Evolutionary conservation across 352 stramenopile genomes (phyloP).

Genomic region (Halophytophthora batemanensis): DNA sequence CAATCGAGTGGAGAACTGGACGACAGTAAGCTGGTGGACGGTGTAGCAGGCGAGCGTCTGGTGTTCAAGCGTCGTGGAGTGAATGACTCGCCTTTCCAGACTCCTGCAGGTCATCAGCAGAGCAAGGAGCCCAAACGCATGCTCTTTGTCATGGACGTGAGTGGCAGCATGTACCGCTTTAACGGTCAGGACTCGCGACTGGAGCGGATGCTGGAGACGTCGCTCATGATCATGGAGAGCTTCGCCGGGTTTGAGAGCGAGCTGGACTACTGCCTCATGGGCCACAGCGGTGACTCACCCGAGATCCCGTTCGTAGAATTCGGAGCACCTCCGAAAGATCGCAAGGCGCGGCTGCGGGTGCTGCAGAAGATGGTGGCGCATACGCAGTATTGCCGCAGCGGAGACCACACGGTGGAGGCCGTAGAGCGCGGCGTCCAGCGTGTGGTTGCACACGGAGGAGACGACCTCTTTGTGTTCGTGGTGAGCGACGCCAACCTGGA

Average conservation of each 20-base stretch:
- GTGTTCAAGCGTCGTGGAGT: constrained; percentile 92
- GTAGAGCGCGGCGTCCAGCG: constrained; percentile 79
- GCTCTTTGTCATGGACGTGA: constrained; percentile 93
- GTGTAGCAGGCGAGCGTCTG: constrained; percentile 87
- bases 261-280: constrained; percentile 92
- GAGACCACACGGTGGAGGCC: constrained; percentile 93
- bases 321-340: constrained; percentile 69
- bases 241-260: constrained; percentile 87
- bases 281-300: constrained; percentile 88
- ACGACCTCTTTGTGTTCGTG: constrained; percentile 90
- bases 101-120: constrained; percentile 15
- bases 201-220: constrained; percentile 90
- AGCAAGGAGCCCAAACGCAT: constrained; percentile 70
- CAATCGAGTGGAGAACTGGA: constrained; percentile 95
- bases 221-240: constrained; percentile 96
- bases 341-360: constrained; percentile 89
- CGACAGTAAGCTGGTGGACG: constrained; percentile 93
- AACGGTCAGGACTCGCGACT: constrained; percentile 93
- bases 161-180: constrained; percentile 92
- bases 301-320: constrained; percentile 91
- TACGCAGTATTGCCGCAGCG: constrained; percentile 91
- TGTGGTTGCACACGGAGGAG: constrained; percentile 54
- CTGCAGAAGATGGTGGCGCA: constrained; percentile 94
- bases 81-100: constrained; percentile 53
- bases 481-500: constrained; percentile 95